These are phyloP conservation scores for Xylaria sp. DNA, from an alignment of 2,329 filamentous ascomycete genomes.

Conservation along the genomic window DNA sequence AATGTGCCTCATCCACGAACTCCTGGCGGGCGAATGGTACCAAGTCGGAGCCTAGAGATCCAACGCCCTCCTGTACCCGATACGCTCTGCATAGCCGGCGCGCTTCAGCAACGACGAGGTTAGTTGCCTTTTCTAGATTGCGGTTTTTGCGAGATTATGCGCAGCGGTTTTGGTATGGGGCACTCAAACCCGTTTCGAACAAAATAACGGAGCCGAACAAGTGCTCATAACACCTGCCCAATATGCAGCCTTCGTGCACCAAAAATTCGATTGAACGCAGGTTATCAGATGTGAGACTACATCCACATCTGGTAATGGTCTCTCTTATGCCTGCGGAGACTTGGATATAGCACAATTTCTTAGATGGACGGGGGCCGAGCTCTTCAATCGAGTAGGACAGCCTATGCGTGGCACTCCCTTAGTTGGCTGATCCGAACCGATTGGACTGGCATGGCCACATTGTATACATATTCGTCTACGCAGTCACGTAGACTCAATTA, in stretches of 20 bases:
- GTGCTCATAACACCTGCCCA: not conserved
- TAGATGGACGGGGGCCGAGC: conserved; percentile 5
- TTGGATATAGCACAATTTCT: not conserved
- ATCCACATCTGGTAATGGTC: not conserved
- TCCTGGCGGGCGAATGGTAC: conserved; percentile 63
- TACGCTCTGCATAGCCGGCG: conserved; percentile 45
- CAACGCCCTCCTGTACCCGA: conserved; percentile 54
- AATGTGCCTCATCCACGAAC: conserved; percentile 68
- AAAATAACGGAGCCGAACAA: not conserved
- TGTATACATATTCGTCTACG: conserved; percentile 1
- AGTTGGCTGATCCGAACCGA: not conserved
- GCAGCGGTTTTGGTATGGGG: not conserved
- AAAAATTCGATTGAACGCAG: not conserved
- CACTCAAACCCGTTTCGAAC: conserved; percentile 2
- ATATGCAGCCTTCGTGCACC: not conserved
- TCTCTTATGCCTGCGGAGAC: not conserved
- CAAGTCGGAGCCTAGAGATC: conserved; percentile 68
- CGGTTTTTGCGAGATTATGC: conserved; percentile 18
- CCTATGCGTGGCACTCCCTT: not conserved
- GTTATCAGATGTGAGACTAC: not conserved
- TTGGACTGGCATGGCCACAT: not conserved
- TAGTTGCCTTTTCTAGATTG: conserved; percentile 39
- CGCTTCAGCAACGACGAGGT: conserved; percentile 43
- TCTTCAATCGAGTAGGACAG: not conserved
- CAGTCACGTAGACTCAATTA: conserved; percentile 8